Percentiles rank a stretch among this genome's conserved stretches.
Conservation (phyloP, 768 basidiomycete genomes). For the Calvatia gigantea region DNA sequence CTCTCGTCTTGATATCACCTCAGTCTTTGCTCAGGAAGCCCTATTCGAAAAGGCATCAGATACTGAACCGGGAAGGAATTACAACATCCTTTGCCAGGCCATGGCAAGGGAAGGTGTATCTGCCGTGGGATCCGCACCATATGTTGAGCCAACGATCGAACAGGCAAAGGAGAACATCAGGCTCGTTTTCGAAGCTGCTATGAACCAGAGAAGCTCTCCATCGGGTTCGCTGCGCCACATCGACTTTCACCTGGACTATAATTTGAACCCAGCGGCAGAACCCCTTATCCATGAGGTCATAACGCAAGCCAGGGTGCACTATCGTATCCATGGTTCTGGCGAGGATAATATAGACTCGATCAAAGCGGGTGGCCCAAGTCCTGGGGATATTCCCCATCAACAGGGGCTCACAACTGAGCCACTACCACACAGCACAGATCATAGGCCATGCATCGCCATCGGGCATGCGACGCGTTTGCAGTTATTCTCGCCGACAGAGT, state of each 20-base stretch:
- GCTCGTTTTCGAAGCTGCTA: conserved; percentile 47
- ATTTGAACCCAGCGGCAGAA: conserved; percentile 45
- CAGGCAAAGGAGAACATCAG: conserved; percentile 52
- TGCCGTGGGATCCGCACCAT: conserved; percentile 62
- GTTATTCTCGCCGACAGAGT: conserved; percentile 42
- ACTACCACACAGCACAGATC: conserved; percentile 16
- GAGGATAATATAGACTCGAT: conserved; percentile 11
- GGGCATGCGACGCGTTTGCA: conserved; percentile 62
- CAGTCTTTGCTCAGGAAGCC: conserved; percentile 63
- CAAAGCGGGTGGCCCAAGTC: background rate
- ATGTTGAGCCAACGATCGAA: conserved; percentile 49
- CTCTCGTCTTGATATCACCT: background rate
- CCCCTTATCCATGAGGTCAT: conserved; percentile 58
- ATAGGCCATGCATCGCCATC: conserved; percentile 43
- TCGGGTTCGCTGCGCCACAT: conserved; percentile 27
- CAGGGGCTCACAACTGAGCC: background rate
- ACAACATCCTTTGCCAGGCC: conserved; percentile 41
- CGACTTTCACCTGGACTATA: conserved; percentile 71
- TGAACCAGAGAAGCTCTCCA: background rate
- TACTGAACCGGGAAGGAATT: conserved; percentile 40
- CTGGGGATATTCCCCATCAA: conserved; percentile 11
- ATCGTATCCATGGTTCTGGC: conserved; percentile 3
- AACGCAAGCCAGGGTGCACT: conserved; percentile 24
- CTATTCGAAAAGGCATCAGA: conserved; percentile 37
- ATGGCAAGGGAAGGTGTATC: conserved; percentile 35